phyloP scores from a whole-genome alignment of 2,329 filamentous ascomycete species.

The Penicillium sp. region DNA sequence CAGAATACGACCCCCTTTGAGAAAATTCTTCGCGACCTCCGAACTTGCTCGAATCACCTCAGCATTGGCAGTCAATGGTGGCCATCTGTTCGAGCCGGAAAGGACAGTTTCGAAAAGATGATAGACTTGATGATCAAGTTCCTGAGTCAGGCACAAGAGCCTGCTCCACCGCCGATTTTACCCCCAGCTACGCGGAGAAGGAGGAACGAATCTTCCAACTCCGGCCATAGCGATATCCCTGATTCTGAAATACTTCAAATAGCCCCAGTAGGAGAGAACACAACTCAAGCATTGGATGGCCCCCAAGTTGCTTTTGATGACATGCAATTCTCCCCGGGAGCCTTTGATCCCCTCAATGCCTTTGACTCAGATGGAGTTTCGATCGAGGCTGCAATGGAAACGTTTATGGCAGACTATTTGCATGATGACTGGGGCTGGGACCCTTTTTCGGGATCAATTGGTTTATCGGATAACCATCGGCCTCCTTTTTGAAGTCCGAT shows the following conservation, averaged over 20 bases:
- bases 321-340: not conserved
- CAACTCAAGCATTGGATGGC: not conserved
- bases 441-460: conserved; percentile 18
- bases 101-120: conserved; percentile 34
- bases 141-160: conserved; percentile 7
- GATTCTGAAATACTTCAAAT: not conserved
- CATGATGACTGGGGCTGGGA: conserved; percentile 30
- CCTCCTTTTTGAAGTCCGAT: too few species aligned
- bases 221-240: not conserved
- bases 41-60: conserved; percentile 40
- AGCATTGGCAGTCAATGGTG: conserved; percentile 47
- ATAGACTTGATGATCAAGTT: conserved; percentile 31
- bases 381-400: conserved; percentile 26
- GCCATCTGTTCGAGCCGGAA: conserved; percentile 38
- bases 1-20: conserved; percentile 24
- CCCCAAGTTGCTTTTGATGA: not conserved
- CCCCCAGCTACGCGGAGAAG: conserved; percentile 1
- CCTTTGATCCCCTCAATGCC: not conserved
- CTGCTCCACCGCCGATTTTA: not conserved
- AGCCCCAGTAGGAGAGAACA: not conserved
- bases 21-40: conserved; percentile 27
- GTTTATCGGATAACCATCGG: not conserved
- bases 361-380: conserved; percentile 3
- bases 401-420: conserved; percentile 25
- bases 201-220: not conserved